Percentiles rank a stretch among this genome's conserved stretches.
Conservation (phyloP, 2,329 filamentous ascomycete genomes). For the Magnaporthiopsis poae region DNA sequence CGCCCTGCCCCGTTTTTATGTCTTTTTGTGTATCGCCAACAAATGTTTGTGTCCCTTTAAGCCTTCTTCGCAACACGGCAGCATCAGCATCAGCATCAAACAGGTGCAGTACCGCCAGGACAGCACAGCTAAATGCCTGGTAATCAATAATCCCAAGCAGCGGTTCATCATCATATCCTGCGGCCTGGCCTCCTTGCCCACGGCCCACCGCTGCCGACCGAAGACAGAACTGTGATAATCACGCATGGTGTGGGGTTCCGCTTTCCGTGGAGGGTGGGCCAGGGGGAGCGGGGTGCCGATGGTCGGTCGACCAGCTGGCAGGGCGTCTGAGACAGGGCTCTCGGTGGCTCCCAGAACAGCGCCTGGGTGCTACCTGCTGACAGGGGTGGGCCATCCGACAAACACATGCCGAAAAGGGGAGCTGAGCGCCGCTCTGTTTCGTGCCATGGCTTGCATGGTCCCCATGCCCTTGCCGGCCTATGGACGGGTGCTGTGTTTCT, state of each 20-base stretch:
- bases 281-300: too few species aligned
- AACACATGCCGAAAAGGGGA: conserved; percentile 6
- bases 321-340: neutral
- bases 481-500: neutral
- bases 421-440: conserved; percentile 5
- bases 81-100: neutral
- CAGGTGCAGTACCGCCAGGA: neutral
- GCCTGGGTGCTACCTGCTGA: neutral
- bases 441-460: neutral
- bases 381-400: neutral
- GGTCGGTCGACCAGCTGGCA: neutral
- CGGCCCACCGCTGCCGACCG: neutral
- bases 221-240: neutral
- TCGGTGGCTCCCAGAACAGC: neutral
- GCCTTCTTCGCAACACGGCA: neutral
- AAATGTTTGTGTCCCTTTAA: too few species aligned
- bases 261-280: neutral
- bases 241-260: neutral
- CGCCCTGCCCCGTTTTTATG: too few species aligned
- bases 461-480: neutral
- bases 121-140: neutral
- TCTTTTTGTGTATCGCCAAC: too few species aligned
- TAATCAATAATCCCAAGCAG: neutral
- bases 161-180: neutral
- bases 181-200: neutral